Conservation (phyloP, 495 filamentous ascomycete species). For the Chaetomium fimeti region DNA sequence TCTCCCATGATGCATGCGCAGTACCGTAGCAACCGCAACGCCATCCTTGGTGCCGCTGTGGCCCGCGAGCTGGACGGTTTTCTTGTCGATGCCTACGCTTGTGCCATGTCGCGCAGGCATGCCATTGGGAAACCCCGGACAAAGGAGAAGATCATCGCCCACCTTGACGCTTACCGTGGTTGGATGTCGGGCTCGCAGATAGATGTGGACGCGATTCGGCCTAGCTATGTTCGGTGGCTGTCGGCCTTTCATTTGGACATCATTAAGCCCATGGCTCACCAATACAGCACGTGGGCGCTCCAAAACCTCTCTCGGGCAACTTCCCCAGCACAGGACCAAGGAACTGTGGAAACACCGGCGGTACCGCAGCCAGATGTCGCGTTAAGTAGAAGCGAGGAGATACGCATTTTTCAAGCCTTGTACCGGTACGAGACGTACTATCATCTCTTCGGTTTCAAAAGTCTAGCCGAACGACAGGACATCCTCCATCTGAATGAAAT, state of each 20-base stretch:
- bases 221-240: background rate
- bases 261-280: background rate
- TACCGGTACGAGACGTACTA: conserved; percentile 4
- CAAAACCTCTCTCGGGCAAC: background rate
- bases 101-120: background rate
- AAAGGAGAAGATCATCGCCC: background rate
- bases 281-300: background rate
- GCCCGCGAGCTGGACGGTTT: conserved; percentile 10
- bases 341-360: background rate
- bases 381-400: conserved; percentile 5
- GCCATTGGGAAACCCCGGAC: background rate
- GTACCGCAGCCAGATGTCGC: background rate
- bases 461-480: background rate
- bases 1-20: conserved; percentile 11
- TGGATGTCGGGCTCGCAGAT: background rate
- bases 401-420: conserved; percentile 2
- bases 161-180: background rate
- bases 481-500: background rate
- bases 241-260: background rate
- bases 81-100: conserved; percentile 6
- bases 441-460: background rate
- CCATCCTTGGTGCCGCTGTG: background rate
- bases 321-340: background rate
- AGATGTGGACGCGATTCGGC: background rate
- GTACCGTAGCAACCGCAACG: conserved; percentile 2